A percentile compares a stretch with the other conserved stretches of the same genome.
Evolutionary conservation across 257 asterid species (phyloP).

Genomic region (Nicotiana paniculata): DNA sequence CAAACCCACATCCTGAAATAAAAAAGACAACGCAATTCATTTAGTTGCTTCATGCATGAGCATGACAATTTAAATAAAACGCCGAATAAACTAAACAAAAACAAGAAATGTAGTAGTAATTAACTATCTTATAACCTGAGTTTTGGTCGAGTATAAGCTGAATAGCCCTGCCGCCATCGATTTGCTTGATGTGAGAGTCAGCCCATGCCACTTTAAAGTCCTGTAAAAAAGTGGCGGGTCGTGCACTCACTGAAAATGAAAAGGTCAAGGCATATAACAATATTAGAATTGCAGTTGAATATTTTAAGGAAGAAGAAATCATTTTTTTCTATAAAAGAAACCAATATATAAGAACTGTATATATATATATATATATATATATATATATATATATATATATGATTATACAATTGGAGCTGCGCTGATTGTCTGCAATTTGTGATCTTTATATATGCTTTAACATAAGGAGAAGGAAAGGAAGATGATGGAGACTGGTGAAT

Average conservation of each 20-base stretch:
- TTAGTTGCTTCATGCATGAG: neutral
- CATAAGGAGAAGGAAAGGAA: neutral
- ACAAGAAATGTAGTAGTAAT: neutral
- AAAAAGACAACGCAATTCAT: neutral
- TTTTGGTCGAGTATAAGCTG: slow-evolving; percentile 63
- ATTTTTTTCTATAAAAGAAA: neutral
- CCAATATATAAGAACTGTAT: neutral
- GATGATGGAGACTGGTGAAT: neutral
- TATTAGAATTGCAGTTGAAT: slow-evolving; percentile 3
- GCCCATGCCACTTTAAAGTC: slow-evolving; percentile 58
- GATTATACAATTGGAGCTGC: neutral
- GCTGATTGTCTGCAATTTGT: slow-evolving; percentile 15
- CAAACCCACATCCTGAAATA: slow-evolving; percentile 34
- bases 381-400: neutral
- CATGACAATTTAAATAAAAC: neutral
- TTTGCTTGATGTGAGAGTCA: slow-evolving; percentile 55
- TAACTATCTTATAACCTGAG: slow-evolving; percentile 28
- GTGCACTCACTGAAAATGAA: slow-evolving; percentile 24
- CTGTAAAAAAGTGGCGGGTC: slow-evolving; percentile 57
- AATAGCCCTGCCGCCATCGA: slow-evolving; percentile 58
- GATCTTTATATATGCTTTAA: neutral
- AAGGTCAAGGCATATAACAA: slow-evolving; percentile 13
- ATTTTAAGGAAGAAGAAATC: neutral
- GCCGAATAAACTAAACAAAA: neutral
- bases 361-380: too few species aligned